Evolutionary conservation across 371 early-diverging fungal genomes (phyloP).

Genomic region (Mortierella sp.): DNA sequence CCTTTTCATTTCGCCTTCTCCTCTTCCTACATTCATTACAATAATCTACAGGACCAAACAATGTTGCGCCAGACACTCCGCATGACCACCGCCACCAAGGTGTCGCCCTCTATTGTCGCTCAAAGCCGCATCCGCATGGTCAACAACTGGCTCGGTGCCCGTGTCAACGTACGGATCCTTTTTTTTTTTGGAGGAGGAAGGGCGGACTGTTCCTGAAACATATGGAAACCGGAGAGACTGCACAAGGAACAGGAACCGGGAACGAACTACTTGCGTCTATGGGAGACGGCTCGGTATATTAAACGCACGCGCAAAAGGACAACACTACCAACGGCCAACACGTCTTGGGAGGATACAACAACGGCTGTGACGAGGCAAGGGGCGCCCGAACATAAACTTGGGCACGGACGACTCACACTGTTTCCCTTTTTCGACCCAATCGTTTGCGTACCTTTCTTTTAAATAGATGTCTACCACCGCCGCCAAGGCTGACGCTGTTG

Average conservation of each 20-base stretch:
- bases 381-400: background rate
- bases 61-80: conserved; percentile 58
- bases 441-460: background rate
- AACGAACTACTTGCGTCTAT: background rate
- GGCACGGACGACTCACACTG: background rate
- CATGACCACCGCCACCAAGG: conserved; percentile 43
- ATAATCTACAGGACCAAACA: conserved; percentile 8
- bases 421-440: background rate
- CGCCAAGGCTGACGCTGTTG: conserved; percentile 46
- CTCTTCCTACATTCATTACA: conserved; percentile 3
- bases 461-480: conserved; percentile 62
- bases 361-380: background rate
- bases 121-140: conserved; percentile 50
- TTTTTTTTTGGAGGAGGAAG: background rate
- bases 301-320: background rate
- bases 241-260: background rate
- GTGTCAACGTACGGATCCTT: conserved; percentile 44
- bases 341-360: background rate
- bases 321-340: too few relatives aligned
- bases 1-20: background rate
- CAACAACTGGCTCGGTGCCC: conserved; percentile 49
- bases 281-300: too few relatives aligned
- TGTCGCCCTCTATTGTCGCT: conserved; percentile 47
- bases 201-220: conserved; percentile 13
- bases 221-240: background rate